These are phyloP conservation scores for Candida ortonii DNA, from an alignment of 805 yeast genomes.

Conservation along the genomic window DNA sequence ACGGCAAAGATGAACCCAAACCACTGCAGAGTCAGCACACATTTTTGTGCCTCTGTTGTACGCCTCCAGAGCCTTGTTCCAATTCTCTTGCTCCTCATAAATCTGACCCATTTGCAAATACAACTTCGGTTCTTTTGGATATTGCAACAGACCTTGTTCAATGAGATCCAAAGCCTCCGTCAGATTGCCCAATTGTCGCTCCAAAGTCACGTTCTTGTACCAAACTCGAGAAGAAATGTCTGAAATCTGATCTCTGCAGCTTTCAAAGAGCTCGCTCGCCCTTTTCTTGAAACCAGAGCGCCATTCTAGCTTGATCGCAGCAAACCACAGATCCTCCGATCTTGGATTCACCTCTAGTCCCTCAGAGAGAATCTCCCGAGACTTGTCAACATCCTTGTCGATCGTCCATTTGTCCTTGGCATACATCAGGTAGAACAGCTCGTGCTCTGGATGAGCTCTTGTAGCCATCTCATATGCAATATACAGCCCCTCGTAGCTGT, in stretches of 20 bases:
- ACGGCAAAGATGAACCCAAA: constrained; percentile 57
- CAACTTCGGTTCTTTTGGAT: constrained; percentile 50
- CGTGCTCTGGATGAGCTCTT: constrained; percentile 44
- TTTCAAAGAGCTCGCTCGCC: constrained; percentile 37
- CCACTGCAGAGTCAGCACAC: constrained; percentile 39
- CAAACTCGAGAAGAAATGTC: constrained; percentile 49
- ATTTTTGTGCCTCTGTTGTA: constrained; percentile 47
- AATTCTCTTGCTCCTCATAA: constrained; percentile 29
- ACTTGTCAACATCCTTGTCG: constrained; percentile 44
- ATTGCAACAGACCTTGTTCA: constrained; percentile 46
- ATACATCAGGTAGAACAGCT: constrained; percentile 60
- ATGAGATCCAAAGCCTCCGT: constrained; percentile 40
- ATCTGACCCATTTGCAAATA: constrained; percentile 65
- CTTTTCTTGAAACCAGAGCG: constrained; percentile 35
- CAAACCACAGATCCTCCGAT: constrained; percentile 63
- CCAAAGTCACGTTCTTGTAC: constrained; percentile 56
- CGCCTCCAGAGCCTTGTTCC: constrained; percentile 43
- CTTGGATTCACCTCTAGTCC: constrained; percentile 45
- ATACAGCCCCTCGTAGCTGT: constrained; percentile 34
- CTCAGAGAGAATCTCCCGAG: constrained; percentile 50
- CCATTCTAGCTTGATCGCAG: constrained; percentile 63
- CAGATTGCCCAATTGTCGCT: constrained; percentile 38
- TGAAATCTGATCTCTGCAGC: constrained; percentile 14
- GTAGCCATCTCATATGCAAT: constrained; percentile 54
- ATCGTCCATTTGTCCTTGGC: constrained; percentile 65